Evolutionary conservation across 2,329 filamentous ascomycete species (phyloP).

Genomic region (Aspergillus fijiensis): DNA sequence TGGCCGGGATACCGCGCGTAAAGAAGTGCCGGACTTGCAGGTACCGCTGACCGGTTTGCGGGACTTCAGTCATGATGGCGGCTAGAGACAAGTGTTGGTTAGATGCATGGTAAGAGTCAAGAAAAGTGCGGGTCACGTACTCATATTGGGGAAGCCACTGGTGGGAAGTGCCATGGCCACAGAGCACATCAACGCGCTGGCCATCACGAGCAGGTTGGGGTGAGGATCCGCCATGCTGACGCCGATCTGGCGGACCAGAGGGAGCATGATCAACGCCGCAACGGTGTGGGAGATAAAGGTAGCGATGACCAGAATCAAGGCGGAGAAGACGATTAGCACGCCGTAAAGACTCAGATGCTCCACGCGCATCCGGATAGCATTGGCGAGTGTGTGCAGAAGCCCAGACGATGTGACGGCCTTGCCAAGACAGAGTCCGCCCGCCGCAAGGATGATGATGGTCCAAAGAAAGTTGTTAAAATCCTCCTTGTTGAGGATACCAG

Average conservation of each 20-base stretch:
- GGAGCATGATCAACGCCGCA: constrained; percentile 89
- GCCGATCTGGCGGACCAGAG: constrained; percentile 84
- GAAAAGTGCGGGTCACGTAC: constrained; percentile 58
- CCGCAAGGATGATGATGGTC: constrained; percentile 98
- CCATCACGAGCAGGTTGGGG: constrained; percentile 94
- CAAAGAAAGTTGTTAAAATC: constrained; percentile 99
- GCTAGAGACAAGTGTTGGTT: constrained; percentile 52
- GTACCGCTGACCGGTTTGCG: constrained; percentile 85
- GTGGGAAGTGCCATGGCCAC: constrained; percentile 97
- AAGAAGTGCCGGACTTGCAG: constrained; percentile 92
- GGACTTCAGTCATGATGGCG: constrained; percentile 98
- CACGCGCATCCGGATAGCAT: constrained; percentile 70
- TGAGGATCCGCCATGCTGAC: constrained; percentile 82
- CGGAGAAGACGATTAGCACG: constrained; percentile 80
- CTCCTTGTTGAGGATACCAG: constrained; percentile 93
- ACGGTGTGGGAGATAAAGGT: constrained; percentile 99
- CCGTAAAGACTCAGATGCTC: constrained; percentile 79
- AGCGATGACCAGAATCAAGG: constrained; percentile 83
- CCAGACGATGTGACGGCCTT: constrained; percentile 94
- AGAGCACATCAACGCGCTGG: constrained; percentile 89
- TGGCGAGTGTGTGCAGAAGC: constrained; percentile 82
- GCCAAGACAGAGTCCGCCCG: constrained; percentile 85
- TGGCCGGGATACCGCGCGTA: constrained; percentile 85
- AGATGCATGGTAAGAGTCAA: constrained; percentile 12
- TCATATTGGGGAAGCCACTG: constrained; percentile 98